phyloP scores from a whole-genome alignment of 2,329 filamentous ascomycete genomes.

The Pseudohalonectria lignicola region DNA sequence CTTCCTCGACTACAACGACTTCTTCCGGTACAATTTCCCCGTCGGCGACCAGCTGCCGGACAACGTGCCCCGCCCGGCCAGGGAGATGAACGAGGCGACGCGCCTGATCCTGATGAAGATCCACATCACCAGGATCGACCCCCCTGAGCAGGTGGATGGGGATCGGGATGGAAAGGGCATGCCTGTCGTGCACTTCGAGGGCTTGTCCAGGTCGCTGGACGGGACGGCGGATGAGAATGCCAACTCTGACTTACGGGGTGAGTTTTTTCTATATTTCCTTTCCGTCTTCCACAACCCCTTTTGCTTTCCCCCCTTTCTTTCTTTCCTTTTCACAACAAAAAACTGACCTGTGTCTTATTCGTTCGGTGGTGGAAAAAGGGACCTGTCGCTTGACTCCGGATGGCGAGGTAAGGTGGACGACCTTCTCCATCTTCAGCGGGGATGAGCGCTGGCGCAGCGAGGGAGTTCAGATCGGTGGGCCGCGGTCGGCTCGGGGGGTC shows the following conservation, averaged over 20 bases:
- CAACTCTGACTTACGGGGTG: too few species aligned
- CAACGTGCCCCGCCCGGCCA: slow-evolving; percentile 35
- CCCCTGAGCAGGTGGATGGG: slow-evolving; percentile 46
- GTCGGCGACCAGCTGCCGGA: slow-evolving; percentile 24
- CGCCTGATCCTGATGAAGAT: slow-evolving; percentile 61
- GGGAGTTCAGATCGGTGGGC: slow-evolving; percentile 61
- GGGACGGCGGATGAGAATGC: slow-evolving; percentile 57
- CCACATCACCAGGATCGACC: slow-evolving; percentile 47
- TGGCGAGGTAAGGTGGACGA: slow-evolving; percentile 67
- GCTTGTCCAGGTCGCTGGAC: slow-evolving; percentile 50
- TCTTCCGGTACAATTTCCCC: slow-evolving; percentile 63
- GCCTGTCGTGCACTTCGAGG: slow-evolving; percentile 61
- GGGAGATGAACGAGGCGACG: slow-evolving; percentile 55
- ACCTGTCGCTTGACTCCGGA: slow-evolving; percentile 54
- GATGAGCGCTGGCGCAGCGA: slow-evolving; percentile 69
- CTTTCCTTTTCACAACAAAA: too few species aligned
- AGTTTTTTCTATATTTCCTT: too few species aligned
- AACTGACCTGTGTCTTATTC: too few species aligned
- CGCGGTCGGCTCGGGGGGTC: slow-evolving; percentile 53
- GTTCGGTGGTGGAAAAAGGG: slow-evolving; percentile 36
- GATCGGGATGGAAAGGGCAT: slow-evolving; percentile 42
- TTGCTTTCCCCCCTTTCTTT: too few species aligned
- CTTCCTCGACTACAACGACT: slow-evolving; percentile 58
- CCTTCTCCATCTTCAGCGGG: slow-evolving; percentile 50
- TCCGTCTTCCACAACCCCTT: too few species aligned